phyloP scores from a whole-genome alignment of 2,329 filamentous ascomycete genomes.

The Pestalotiopsis sp. region DNA sequence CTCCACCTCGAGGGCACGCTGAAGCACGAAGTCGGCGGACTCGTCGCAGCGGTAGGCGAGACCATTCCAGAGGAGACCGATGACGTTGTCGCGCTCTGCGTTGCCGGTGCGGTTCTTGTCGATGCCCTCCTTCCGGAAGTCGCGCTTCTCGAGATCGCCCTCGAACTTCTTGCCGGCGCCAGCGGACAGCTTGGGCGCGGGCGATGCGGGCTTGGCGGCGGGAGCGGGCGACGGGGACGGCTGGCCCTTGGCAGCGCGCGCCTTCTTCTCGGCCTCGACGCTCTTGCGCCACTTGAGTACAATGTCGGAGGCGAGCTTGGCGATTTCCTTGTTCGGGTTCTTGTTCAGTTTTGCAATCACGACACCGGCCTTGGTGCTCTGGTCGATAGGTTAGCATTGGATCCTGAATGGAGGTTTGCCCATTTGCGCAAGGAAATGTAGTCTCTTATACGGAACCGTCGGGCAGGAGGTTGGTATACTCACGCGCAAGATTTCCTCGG shows the following conservation, averaged over 20 bases:
- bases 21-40: constrained; percentile 71
- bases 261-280: constrained; percentile 66
- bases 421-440: background rate
- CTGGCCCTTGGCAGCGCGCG: constrained; percentile 46
- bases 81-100: constrained; percentile 76
- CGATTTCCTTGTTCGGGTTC: constrained; percentile 81
- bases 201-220: constrained; percentile 20
- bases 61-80: constrained; percentile 93
- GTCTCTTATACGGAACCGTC: background rate
- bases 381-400: background rate
- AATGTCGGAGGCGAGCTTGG: constrained; percentile 76
- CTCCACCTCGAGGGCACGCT: constrained; percentile 81
- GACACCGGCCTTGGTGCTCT: constrained; percentile 88
- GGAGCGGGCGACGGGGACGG: constrained; percentile 55
- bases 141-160: constrained; percentile 77
- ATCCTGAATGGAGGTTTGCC: background rate
- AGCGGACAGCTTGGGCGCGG: constrained; percentile 38
- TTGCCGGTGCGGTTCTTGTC: constrained; percentile 76
- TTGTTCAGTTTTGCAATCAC: constrained; percentile 79
- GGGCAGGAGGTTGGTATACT: constrained; percentile 31
- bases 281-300: constrained; percentile 86
- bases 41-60: constrained; percentile 73
- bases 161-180: constrained; percentile 52
- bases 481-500: constrained; percentile 86
- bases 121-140: constrained; percentile 79